These are phyloP conservation scores for Calycina herbarum DNA, from an alignment of 2,329 filamentous ascomycete species.

Conservation along the genomic window DNA sequence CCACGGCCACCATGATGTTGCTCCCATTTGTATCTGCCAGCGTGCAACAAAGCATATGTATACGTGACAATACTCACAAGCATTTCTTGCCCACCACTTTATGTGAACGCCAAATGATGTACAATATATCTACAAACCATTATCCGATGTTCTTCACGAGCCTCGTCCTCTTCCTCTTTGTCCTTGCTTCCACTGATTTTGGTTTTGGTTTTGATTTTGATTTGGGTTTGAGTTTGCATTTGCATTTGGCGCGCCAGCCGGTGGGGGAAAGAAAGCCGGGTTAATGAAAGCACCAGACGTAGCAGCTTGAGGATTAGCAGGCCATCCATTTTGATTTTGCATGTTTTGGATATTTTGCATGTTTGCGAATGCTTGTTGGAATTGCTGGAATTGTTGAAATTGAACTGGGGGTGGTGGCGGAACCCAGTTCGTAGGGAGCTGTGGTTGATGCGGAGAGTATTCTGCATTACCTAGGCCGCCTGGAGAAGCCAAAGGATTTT, in stretches of 20 bases:
- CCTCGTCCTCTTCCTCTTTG: constrained; percentile 22
- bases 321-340: constrained; percentile 16
- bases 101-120: constrained; percentile 14
- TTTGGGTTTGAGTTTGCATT: constrained; percentile 22
- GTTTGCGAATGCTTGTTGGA: constrained; percentile 20
- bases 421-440: constrained; percentile 28
- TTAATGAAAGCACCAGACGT: constrained; percentile 34
- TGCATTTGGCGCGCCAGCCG: constrained; percentile 17
- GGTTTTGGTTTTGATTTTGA: background rate
- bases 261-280: constrained; percentile 33
- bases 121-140: constrained; percentile 19
- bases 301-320: constrained; percentile 20
- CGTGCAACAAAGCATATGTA: background rate
- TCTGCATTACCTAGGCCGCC: constrained; percentile 2
- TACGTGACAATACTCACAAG: constrained; percentile 13
- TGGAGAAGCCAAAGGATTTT: constrained; percentile 8
- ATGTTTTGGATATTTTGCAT: constrained; percentile 15
- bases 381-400: constrained; percentile 23
- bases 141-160: constrained; percentile 9
- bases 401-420: constrained; percentile 25
- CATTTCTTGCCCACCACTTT: background rate
- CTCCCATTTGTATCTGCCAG: constrained; percentile 10
- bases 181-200: constrained; percentile 17
- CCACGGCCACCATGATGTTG: background rate
- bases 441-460: constrained; percentile 30